These are phyloP conservation scores for Stropharia rugosoannulata DNA, from an alignment of 768 basidiomycete species.

Conservation along the genomic window DNA sequence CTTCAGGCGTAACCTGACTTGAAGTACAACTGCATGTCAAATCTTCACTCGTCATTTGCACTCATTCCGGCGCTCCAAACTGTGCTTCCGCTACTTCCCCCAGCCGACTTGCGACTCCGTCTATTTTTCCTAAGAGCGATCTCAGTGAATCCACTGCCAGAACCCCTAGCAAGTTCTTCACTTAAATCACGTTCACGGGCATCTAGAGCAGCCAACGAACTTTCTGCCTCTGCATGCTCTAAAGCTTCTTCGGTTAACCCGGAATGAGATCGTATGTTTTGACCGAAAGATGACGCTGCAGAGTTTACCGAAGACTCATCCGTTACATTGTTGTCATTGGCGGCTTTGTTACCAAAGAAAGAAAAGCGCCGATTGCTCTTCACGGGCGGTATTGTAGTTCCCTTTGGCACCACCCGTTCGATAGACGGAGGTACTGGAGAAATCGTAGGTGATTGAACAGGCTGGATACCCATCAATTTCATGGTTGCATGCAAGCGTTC, in stretches of 20 bases:
- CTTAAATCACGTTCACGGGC: slow-evolving; percentile 72
- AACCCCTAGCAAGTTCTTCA: slow-evolving; percentile 75
- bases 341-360: slow-evolving; percentile 59
- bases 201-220: slow-evolving; percentile 74
- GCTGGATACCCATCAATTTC: slow-evolving; percentile 92
- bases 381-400: slow-evolving; percentile 26
- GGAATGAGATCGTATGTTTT: slow-evolving; percentile 26
- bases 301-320: slow-evolving; percentile 52
- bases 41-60: slow-evolving; percentile 44
- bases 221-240: slow-evolving; percentile 77
- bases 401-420: slow-evolving; percentile 24
- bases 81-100: slow-evolving; percentile 74
- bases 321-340: slow-evolving; percentile 26
- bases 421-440: slow-evolving; percentile 28
- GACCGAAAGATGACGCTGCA: slow-evolving; percentile 32
- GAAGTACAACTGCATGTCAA: too few species aligned
- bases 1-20: too few species aligned
- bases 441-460: slow-evolving; percentile 41
- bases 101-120: slow-evolving; percentile 56
- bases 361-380: slow-evolving; percentile 58
- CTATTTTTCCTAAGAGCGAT: slow-evolving; percentile 56
- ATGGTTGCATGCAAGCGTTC: slow-evolving; percentile 89
- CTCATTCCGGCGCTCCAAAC: slow-evolving; percentile 89
- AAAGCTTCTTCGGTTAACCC: slow-evolving; percentile 74
- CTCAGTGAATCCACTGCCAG: slow-evolving; percentile 77